Evolutionary conservation across 148 eudicot genomes (phyloP), one percentile per base, ranked within the genome.

Genomic region (Amaranthus hypochondriacus): DNA sequence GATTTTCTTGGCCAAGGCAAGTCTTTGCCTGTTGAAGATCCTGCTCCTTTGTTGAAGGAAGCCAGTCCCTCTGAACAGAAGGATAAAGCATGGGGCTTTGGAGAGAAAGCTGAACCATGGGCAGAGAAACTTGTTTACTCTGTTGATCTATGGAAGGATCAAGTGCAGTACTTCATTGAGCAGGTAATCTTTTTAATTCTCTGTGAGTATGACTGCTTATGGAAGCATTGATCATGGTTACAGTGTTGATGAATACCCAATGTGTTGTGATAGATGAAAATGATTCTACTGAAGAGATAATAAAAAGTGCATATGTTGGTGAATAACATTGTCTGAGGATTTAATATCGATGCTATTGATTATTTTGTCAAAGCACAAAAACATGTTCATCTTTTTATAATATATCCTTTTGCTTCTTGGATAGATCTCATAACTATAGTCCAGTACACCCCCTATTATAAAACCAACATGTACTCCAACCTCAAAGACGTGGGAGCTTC

Each of bases 1-100:
- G 98, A 94, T 92, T 94, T 94, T 83, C 92, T 94, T 60, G 98
- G 98, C 54, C 97, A 89, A 61, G 98, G 98, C 21, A 87, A 82
- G 88, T 94, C 98, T 21, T 68, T 94, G 81, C 98, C 98, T 53
- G 50, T 28, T 70, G 96, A 91, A 82, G 93, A 94, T 86, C 98
- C 96, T 59, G 90, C 98, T 55, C 86, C 81, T 53, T 76, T 70
- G 83, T 70, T 73, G 18, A 74, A 73, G 69, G 75, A 79, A 65
- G 73, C 63, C 5, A 66, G 67, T 69, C 42, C 18, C 42, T 75
- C 74, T 50, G 81, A 67, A 51, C 81, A 71, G 48, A 73, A 70
- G 66, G 72, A 72, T 80, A 48, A 68, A 52, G 8, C 77, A 12
- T 94, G 98, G 98, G 98, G 98, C 68, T 89, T 94, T 61, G 98